Conservation (phyloP, 208 protist species). For the Wallacemonas sp. region DNA sequence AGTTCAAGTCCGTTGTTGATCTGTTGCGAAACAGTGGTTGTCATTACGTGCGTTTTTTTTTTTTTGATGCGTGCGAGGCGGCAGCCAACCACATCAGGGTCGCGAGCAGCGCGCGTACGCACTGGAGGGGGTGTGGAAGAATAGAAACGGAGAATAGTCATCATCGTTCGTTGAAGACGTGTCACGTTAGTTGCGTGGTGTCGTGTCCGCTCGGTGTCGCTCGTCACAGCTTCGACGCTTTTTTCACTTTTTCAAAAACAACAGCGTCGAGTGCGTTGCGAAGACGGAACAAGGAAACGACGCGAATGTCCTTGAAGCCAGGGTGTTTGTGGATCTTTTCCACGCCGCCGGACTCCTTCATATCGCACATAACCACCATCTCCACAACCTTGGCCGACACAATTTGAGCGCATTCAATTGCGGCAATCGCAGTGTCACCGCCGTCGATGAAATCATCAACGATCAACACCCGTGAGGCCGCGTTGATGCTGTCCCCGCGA, state of each 20-base stretch:
- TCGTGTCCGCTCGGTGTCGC: no score
- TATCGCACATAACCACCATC: conserved; percentile 65
- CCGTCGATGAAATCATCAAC: conserved; percentile 89
- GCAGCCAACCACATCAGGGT: no score
- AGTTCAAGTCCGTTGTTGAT: no score
- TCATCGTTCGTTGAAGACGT: no score
- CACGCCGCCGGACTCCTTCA: conserved; percentile 62
- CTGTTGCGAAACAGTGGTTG: no score
- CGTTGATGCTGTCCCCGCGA: conserved; percentile 56
- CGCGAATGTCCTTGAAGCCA: conserved; percentile 46
- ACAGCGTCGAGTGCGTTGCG: conserved; percentile 31
- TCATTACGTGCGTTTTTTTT: background rate
- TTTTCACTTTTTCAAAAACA: conserved; percentile 5
- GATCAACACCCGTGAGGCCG: conserved; percentile 65
- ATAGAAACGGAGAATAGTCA: no score
- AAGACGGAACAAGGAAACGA: conserved; percentile 79
- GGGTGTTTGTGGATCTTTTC: conserved; percentile 54
- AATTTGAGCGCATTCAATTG: conserved; percentile 64
- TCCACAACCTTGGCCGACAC: conserved; percentile 66
- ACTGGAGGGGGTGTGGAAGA: background rate
- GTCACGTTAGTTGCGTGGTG: no score
- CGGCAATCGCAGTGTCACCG: conserved; percentile 64
- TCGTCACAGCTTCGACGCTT: conserved; percentile 7
- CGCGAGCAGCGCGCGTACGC: no score
- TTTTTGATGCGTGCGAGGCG: background rate